Evolutionary conservation across 2,329 filamentous ascomycete species (phyloP), one percentile per base, ranked within the genome.

Genomic region (Dothistroma pini): DNA sequence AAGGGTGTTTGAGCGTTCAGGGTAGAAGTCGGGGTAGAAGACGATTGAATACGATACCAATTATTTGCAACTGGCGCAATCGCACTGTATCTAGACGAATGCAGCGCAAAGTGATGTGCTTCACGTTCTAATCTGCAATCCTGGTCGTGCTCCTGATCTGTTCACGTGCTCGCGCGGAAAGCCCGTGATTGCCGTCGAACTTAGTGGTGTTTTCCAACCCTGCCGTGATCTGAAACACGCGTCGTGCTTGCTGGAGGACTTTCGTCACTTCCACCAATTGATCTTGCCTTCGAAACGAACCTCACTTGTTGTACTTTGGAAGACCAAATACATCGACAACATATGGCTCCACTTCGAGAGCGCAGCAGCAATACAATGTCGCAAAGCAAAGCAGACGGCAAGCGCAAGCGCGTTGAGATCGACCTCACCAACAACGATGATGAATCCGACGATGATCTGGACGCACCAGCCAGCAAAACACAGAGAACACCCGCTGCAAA

Each of bases 321-420:
- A 2, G n/a, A 19, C 16, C 14, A 19, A 44, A n/a, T 5, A 19
- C 34, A 11, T 21, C 44, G 29, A 12, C 22, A n/a, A 25, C 48
- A 29, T 12, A 31, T 51, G 22, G 21, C 48, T 32, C 29, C 48
- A 14, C 48, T 51, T 12, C 19, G 48, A 29, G 48, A 51, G 48
- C 48, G 48, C 10, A 51, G 21, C 25, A 32, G 47, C 41, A 59
- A 51, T 41, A 38, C 11, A 6, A 55, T 56, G 54, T 31, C 53
- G 32, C 19, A 12, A 29, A 14, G 25, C 4, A 51, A 22, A 12
- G 38, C 52, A 2, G 54, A 55, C 1, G 57, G 60, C 19, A 69
- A 69, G 54, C 63, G 66, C 22, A 68, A 68, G 32, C 63, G 64
- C 32, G 62, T 64, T 21, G 65, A 69, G 19, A 56, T 67, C 19